Conservation (phyloP, 108 stramenopile species). For the Skeletonema tropicum region DNA sequence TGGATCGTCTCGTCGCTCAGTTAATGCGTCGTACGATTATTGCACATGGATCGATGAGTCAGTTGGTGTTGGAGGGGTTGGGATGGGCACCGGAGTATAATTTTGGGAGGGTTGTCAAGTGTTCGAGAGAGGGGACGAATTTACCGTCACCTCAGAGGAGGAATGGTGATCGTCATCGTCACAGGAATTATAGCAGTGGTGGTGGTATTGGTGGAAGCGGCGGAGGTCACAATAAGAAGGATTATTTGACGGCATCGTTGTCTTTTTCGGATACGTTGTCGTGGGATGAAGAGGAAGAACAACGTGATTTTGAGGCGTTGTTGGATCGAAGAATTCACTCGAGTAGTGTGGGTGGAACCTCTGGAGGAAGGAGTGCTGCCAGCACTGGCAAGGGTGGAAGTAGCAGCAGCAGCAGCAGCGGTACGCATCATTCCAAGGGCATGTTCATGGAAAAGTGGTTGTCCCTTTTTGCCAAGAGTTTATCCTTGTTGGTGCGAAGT, state of each 20-base stretch:
- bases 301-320: constrained; percentile 39
- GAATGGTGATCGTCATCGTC: not conserved
- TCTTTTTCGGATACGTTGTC: not conserved
- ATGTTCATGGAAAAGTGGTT: constrained; percentile 60
- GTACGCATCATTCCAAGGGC: constrained; percentile 27
- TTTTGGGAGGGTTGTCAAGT: constrained; percentile 47
- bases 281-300: constrained; percentile 41
- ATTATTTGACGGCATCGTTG: not conserved
- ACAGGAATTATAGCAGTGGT: too few species aligned
- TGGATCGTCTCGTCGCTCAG: constrained; percentile 46
- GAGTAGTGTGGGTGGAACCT: not conserved
- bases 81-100: constrained; percentile 54
- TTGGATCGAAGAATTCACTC: constrained; percentile 13
- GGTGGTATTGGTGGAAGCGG: too few species aligned
- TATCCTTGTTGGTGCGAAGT: constrained; percentile 24
- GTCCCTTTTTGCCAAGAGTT: constrained; percentile 39
- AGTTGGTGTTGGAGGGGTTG: constrained; percentile 56
- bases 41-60: constrained; percentile 58
- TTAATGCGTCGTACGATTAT: constrained; percentile 52
- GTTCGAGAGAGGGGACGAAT: constrained; percentile 13
- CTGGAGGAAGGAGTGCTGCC: not conserved
- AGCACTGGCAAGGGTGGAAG: not conserved
- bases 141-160: not conserved
- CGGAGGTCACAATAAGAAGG: too few species aligned
- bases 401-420: not conserved